Evolutionary conservation across 2,329 filamentous ascomycete genomes (phyloP).

Genomic region (Monosporascus sp.): DNA sequence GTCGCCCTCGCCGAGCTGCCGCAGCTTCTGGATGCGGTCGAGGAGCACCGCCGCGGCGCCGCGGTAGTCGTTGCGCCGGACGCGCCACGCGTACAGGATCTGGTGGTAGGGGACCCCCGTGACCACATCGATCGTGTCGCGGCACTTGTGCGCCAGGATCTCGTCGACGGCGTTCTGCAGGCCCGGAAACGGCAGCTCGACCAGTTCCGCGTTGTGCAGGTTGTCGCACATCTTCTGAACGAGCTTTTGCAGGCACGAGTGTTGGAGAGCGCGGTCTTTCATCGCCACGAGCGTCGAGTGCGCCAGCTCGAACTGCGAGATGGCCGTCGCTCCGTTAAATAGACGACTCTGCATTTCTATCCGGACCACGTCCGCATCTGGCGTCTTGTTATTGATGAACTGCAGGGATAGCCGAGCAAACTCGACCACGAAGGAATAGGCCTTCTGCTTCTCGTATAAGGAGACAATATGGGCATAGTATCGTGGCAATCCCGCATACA

Average conservation of each 20-base stretch:
- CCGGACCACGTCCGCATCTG: slow-evolving; percentile 38
- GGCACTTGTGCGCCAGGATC: slow-evolving; percentile 67
- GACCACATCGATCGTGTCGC: slow-evolving; percentile 60
- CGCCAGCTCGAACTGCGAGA: slow-evolving; percentile 74
- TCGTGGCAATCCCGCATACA: slow-evolving; percentile 68
- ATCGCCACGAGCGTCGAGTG: slow-evolving; percentile 74
- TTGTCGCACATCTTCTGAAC: slow-evolving; percentile 64
- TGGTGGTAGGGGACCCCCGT: slow-evolving; percentile 72
- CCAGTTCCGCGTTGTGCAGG: slow-evolving; percentile 61
- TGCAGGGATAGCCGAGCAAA: slow-evolving; percentile 74
- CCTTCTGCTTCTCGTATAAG: slow-evolving; percentile 73
- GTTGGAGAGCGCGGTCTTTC: slow-evolving; percentile 65
- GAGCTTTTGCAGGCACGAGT: slow-evolving; percentile 65
- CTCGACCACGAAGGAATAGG: slow-evolving; percentile 76
- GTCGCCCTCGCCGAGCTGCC: slow-evolving; percentile 53
- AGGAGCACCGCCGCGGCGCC: slow-evolving; percentile 63
- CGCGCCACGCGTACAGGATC: slow-evolving; percentile 86
- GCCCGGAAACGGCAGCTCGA: slow-evolving; percentile 72
- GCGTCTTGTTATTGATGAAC: slow-evolving; percentile 39
- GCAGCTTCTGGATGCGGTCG: slow-evolving; percentile 59
- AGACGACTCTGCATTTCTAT: slow-evolving; percentile 75
- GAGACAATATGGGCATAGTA: slow-evolving; percentile 85
- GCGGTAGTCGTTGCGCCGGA: slow-evolving; percentile 79
- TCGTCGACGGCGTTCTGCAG: slow-evolving; percentile 75
- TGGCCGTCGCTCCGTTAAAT: slow-evolving; percentile 76